phyloP scores from a whole-genome alignment of 495 filamentous ascomycete species.

The Neurospora africana region DNA sequence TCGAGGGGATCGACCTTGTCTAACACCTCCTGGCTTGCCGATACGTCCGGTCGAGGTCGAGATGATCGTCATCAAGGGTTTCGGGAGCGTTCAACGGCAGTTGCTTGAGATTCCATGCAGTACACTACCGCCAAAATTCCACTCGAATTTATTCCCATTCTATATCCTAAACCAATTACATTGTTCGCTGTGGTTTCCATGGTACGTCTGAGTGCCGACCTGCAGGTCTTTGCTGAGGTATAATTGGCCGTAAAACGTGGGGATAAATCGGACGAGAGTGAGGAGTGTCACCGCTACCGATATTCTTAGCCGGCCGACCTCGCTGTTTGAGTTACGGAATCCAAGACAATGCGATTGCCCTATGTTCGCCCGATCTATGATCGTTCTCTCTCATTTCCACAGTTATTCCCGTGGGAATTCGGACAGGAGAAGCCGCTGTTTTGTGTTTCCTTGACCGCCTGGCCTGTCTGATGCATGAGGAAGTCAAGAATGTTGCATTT shows the following conservation, averaged over 20 bases:
- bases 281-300: background rate
- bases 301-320: background rate
- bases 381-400: background rate
- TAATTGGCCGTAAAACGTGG: background rate
- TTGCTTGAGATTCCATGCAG: background rate
- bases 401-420: background rate
- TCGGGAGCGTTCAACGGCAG: background rate
- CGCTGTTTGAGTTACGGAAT: background rate
- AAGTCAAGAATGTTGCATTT: background rate
- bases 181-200: no score
- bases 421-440: background rate
- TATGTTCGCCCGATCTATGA: background rate
- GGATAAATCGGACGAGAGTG: background rate
- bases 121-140: background rate
- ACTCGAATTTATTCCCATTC: background rate
- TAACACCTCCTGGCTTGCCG: background rate
- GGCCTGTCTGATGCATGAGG: background rate
- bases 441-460: background rate
- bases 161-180: no score
- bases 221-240: no score
- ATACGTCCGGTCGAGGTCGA: background rate
- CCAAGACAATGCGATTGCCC: background rate
- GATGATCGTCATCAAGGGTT: background rate
- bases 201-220: no score
- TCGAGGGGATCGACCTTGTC: background rate